Evolutionary conservation across 148 eudicot species (phyloP).

Genomic region (Arctostaphylos glauca): DNA sequence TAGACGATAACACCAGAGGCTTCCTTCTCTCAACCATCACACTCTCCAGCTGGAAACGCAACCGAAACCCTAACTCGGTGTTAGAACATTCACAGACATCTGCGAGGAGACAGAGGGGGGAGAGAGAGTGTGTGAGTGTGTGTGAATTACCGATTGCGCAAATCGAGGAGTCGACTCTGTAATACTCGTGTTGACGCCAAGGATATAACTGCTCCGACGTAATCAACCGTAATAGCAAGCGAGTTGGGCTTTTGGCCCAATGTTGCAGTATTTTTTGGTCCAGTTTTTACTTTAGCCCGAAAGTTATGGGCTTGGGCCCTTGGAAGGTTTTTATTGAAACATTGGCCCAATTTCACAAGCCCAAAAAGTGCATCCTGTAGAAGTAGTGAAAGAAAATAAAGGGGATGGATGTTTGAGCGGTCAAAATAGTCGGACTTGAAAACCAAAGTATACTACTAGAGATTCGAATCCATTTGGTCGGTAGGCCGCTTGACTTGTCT

Average conservation of each 20-base stretch:
- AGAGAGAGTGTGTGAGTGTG: neutral
- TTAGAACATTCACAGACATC: neutral
- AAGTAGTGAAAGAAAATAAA: too few species aligned
- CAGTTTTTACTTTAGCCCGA: neutral
- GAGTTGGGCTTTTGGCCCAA: neutral
- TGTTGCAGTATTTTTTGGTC: neutral
- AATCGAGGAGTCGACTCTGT: neutral
- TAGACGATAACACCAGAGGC: conserved; percentile 80
- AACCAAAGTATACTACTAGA: too few species aligned
- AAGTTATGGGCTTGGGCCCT: neutral
- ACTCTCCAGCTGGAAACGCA: neutral
- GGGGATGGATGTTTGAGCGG: too few species aligned
- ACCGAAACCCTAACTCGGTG: conserved; percentile 7
- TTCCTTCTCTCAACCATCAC: conserved; percentile 76
- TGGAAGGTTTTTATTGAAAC: too few species aligned
- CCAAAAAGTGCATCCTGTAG: too few species aligned
- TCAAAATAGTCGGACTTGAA: too few species aligned
- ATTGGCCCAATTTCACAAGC: too few species aligned
- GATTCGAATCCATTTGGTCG: too few species aligned
- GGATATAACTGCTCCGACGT: neutral
- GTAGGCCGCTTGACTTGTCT: too few species aligned
- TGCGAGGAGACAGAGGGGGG: neutral
- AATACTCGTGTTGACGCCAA: neutral
- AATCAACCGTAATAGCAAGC: neutral
- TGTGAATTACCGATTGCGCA: neutral